These are phyloP conservation scores for Solanum aculeatissimum DNA, from an alignment of 305 asterid genomes.

Conservation along the genomic window DNA sequence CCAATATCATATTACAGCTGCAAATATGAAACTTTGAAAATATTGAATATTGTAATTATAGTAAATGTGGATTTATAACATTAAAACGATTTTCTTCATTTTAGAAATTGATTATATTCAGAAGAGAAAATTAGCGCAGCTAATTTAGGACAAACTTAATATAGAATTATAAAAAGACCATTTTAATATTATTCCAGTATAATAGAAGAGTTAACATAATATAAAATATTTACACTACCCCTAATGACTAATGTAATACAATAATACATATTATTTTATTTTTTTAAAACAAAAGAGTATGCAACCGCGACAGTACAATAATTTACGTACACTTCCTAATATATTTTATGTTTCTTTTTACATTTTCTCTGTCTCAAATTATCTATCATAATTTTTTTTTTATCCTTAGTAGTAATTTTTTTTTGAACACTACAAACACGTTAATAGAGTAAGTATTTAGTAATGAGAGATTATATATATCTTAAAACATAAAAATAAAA, in stretches of 20 bases:
- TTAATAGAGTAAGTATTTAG: neutral
- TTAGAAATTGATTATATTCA: neutral
- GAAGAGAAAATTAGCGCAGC: neutral
- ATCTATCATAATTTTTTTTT: neutral
- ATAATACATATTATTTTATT: neutral
- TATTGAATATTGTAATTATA: neutral
- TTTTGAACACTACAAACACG: neutral
- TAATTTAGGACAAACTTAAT: neutral
- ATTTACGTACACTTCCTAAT: neutral
- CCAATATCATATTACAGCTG: neutral
- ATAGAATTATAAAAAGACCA: neutral
- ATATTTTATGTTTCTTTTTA: neutral
- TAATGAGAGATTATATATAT: too few relatives aligned
- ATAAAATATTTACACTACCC: neutral
- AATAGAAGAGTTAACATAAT: neutral
- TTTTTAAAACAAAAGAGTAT: neutral
- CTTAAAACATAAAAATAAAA: too few relatives aligned
- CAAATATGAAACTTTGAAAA: neutral
- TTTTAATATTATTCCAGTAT: neutral
- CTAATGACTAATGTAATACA: neutral
- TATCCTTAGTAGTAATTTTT: neutral
- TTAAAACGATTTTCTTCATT: neutral
- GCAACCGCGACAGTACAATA: neutral
- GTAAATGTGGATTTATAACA: neutral
- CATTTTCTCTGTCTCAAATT: neutral